Evolutionary conservation across 1,139 yeast species (phyloP).

Genomic region (Nadsonia starkeyi-henricii): DNA sequence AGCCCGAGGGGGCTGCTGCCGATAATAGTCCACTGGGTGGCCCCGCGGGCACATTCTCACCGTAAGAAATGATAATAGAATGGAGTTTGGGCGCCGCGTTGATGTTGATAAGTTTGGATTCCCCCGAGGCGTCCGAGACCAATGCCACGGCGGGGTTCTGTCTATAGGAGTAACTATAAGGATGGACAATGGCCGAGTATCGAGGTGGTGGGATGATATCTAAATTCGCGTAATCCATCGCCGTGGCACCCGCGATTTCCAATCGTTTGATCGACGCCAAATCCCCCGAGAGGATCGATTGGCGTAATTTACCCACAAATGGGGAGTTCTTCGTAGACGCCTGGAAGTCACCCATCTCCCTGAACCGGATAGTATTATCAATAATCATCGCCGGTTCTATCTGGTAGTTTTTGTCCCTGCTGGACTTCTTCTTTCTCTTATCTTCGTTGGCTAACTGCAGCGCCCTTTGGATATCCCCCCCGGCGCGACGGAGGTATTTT

Average conservation of each 20-base stretch:
- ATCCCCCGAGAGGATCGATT: slow-evolving; percentile 30
- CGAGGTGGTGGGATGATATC: slow-evolving; percentile 82
- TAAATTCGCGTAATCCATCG: slow-evolving; percentile 27
- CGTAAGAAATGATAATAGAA: slow-evolving; percentile 30
- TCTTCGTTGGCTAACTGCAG: slow-evolving; percentile 21
- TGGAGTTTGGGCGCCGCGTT: slow-evolving; percentile 21
- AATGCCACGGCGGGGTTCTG: slow-evolving; percentile 40
- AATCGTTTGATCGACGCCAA: slow-evolving; percentile 25
- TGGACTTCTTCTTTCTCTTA: not conserved
- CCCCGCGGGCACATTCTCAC: slow-evolving; percentile 22
- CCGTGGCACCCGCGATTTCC: slow-evolving; percentile 19
- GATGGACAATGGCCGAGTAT: slow-evolving; percentile 61
- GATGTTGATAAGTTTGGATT: slow-evolving; percentile 18
- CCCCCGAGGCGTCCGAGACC: slow-evolving; percentile 36
- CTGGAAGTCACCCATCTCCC: slow-evolving; percentile 86
- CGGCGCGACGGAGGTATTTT: slow-evolving; percentile 33
- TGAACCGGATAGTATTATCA: slow-evolving; percentile 46
- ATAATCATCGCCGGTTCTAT: slow-evolving; percentile 32
- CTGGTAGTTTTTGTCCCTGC: slow-evolving; percentile 17
- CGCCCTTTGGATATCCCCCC: slow-evolving; percentile 40
- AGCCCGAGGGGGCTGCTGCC: slow-evolving; percentile 18
- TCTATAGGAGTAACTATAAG: slow-evolving; percentile 57
- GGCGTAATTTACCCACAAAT: slow-evolving; percentile 30
- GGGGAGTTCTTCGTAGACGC: slow-evolving; percentile 45
- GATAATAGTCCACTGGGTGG: slow-evolving; percentile 9